These are phyloP conservation scores for Shiraia sp. DNA, from an alignment of 2,329 filamentous ascomycete genomes.

Conservation along the genomic window DNA sequence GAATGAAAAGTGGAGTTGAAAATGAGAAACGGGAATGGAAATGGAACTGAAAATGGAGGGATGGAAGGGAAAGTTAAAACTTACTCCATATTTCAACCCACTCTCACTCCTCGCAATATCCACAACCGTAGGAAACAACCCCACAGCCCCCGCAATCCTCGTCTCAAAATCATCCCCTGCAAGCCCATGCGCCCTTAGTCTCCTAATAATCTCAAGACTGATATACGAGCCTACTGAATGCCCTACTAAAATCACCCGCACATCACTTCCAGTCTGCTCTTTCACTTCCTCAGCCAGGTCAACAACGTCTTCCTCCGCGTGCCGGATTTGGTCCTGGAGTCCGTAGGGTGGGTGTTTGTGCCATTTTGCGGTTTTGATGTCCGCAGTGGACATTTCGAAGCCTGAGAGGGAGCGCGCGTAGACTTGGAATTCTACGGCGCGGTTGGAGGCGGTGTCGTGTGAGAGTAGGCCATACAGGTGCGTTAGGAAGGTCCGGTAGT, in stretches of 20 bases:
- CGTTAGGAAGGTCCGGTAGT: conserved; percentile 70
- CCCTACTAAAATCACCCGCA: conserved; percentile 47
- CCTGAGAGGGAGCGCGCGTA: conserved; percentile 49
- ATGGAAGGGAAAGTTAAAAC: conserved; percentile 19
- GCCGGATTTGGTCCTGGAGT: conserved; percentile 56
- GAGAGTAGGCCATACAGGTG: conserved; percentile 60
- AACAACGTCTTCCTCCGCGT: conserved; percentile 50
- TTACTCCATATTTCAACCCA: conserved; percentile 47
- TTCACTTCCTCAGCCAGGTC: conserved; percentile 40
- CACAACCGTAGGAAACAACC: conserved; percentile 53
- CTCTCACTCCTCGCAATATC: conserved; percentile 51
- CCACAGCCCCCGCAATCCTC: conserved; percentile 40
- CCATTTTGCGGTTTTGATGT: conserved; percentile 26
- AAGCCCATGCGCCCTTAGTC: conserved; percentile 32
- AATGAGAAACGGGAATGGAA: too few species aligned
- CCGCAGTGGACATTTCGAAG: conserved; percentile 43
- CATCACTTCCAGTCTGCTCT: conserved; percentile 26
- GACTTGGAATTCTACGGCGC: conserved; percentile 38
- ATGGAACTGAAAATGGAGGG: not conserved
- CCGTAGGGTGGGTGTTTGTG: conserved; percentile 42
- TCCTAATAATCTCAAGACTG: conserved; percentile 46
- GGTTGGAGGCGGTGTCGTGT: conserved; percentile 19
- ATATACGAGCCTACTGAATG: conserved; percentile 55
- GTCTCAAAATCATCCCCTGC: conserved; percentile 24
- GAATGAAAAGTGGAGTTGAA: too few species aligned